A percentile compares a stretch with the other conserved stretches of the same genome.
phyloP scores from a whole-genome alignment of 495 filamentous ascomycete species.

The Pyronema domesticum region DNA sequence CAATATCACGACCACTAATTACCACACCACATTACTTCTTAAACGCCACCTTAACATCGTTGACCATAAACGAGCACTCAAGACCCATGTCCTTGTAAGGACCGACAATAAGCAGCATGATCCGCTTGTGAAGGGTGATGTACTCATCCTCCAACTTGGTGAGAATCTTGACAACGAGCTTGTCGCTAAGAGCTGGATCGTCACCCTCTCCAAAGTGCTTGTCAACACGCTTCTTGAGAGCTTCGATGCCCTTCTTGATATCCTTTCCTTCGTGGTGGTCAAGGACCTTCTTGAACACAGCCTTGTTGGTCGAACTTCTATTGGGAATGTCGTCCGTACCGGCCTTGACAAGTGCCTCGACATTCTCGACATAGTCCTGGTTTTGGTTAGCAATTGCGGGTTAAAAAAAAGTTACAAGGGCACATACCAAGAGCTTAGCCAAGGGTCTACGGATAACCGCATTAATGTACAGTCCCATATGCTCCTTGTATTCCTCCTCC shows the following conservation, averaged over 20 bases:
- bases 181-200: slow-evolving; percentile 36
- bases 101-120: slow-evolving; percentile 38
- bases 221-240: slow-evolving; percentile 73
- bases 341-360: slow-evolving; percentile 46
- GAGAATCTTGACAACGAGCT: slow-evolving; percentile 59
- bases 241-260: slow-evolving; percentile 65
- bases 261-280: slow-evolving; percentile 64
- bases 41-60: slow-evolving; percentile 39
- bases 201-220: slow-evolving; percentile 81
- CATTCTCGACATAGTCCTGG: slow-evolving; percentile 72
- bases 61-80: slow-evolving; percentile 43
- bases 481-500: slow-evolving; percentile 61
- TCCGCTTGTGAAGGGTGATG: slow-evolving; percentile 50
- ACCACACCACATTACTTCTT: slow-evolving; percentile 20
- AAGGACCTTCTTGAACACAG: slow-evolving; percentile 68
- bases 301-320: slow-evolving; percentile 60
- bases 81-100: slow-evolving; percentile 45
- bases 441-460: slow-evolving; percentile 76
- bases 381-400: background rate
- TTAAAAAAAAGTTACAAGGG: background rate
- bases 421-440: slow-evolving; percentile 44
- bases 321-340: slow-evolving; percentile 39
- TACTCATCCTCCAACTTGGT: slow-evolving; percentile 67
- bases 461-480: slow-evolving; percentile 69
- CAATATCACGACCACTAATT: no score